A percentile compares a stretch with the other conserved stretches of the same genome.
Conservation (phyloP, 1,139 yeast species). For the Geotrichum reessii region DNA sequence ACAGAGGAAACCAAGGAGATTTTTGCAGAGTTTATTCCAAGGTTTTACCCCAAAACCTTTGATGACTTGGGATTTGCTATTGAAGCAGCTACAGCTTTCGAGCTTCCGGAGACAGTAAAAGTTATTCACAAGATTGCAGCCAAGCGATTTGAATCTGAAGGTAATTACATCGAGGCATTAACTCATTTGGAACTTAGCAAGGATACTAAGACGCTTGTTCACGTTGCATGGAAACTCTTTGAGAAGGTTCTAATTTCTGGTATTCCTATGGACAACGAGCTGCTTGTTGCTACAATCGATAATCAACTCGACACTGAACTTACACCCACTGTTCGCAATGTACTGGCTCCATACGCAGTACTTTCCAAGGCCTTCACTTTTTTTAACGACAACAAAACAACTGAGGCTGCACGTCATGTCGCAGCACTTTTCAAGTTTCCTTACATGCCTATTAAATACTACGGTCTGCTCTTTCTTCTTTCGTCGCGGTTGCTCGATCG, state of each 20-base stretch:
- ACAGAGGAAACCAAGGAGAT: slow-evolving; percentile 39
- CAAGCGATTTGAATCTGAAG: slow-evolving; percentile 24
- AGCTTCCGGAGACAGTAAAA: slow-evolving; percentile 27
- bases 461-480: slow-evolving; percentile 39
- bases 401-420: slow-evolving; percentile 38
- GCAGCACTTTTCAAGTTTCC: slow-evolving; percentile 56
- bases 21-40: slow-evolving; percentile 58
- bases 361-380: slow-evolving; percentile 46
- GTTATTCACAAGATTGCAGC: slow-evolving; percentile 26
- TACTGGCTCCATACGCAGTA: slow-evolving; percentile 69
- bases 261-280: slow-evolving; percentile 21
- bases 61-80: slow-evolving; percentile 81
- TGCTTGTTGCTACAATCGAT: slow-evolving; percentile 30
- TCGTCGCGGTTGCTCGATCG: slow-evolving; percentile 23
- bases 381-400: slow-evolving; percentile 30
- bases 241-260: slow-evolving; percentile 56
- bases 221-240: slow-evolving; percentile 48
- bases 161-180: slow-evolving; percentile 55
- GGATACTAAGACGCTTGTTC: slow-evolving; percentile 43
- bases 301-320: slow-evolving; percentile 22
- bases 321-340: slow-evolving; percentile 58
- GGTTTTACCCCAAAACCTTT: slow-evolving; percentile 47
- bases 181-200: slow-evolving; percentile 62
- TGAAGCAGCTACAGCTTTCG: slow-evolving; percentile 46
- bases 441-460: slow-evolving; percentile 55